Evolutionary conservation across 2,329 filamentous ascomycete genomes (phyloP).

Genomic region (Aspergillus ustus): DNA sequence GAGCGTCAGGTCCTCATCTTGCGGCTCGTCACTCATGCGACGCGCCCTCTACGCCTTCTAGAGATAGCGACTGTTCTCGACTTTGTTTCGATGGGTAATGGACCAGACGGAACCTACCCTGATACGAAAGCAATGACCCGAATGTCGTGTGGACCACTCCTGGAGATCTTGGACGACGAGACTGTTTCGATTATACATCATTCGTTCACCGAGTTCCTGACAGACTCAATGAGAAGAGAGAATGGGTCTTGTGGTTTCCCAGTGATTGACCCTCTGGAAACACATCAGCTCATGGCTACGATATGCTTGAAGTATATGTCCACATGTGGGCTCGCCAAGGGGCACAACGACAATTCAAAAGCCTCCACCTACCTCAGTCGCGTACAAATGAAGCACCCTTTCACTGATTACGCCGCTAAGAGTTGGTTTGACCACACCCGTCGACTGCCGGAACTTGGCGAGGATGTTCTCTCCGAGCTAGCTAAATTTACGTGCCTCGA

Average conservation of each 20-base stretch:
- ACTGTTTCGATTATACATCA: slow-evolving; percentile 53
- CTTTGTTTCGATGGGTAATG: slow-evolving; percentile 7
- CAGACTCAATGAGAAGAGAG: slow-evolving; percentile 13
- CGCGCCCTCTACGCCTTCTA: slow-evolving; percentile 47
- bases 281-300: background rate
- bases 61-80: slow-evolving; percentile 43
- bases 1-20: slow-evolving; percentile 46
- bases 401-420: background rate
- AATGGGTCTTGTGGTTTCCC: background rate
- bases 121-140: slow-evolving; percentile 42
- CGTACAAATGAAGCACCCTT: background rate
- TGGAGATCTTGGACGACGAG: slow-evolving; percentile 53
- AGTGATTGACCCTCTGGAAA: background rate
- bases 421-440: background rate
- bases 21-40: slow-evolving; percentile 49
- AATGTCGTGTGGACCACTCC: slow-evolving; percentile 45
- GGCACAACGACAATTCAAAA: background rate
- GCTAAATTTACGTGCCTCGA: background rate
- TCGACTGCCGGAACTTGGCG: background rate
- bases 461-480: background rate
- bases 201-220: slow-evolving; percentile 54
- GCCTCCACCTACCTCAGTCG: background rate
- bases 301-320: background rate
- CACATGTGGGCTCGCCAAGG: background rate
- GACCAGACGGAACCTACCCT: background rate